Base-by-base conservation (phyloP, 1,139 yeast species). In the Nakaseomyces sp. region DNA sequence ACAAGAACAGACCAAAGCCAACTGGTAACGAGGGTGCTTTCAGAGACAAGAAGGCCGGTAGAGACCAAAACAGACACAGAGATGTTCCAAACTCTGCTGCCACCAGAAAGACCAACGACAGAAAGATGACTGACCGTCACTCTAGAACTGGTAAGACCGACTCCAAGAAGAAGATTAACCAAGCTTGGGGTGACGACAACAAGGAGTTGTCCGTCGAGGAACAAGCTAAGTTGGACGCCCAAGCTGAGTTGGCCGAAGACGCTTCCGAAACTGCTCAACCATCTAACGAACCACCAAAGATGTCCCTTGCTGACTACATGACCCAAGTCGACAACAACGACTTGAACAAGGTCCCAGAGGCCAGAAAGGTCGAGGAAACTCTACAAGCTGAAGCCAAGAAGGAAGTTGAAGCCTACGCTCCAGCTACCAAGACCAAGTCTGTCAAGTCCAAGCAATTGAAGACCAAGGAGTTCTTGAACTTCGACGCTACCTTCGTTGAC, bases 21-120 rank as follows among this genome's bases (percentile, higher is more conserved):
- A 69, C 81, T 57, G 95, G 95, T 67, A 89, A 87, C 74, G 96
- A 88, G 64, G 95, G 87, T 61, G 95, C 94, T 53, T 71, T 81
- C 68, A 83, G 76, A 71, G 79, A 73, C 77, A 81, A 78, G 74
- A 62, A 68, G 64, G 78, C 73, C 50, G 80, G 80, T 56, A 73
- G 79, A 57, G 51, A 66, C 50, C 70, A 80, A 73, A 89, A 89
- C 89, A 73, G 69, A 53, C 55, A 69, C 54, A 79, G 70, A 65
- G 67, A 74, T 48, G 76, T 76, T 55, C 72, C 78, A 52, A 81
- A 74, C 50, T 80, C 86, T 65, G 69, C 75, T 53, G 57, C 66
- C 49, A 59, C 67, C 56, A 65, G 66, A 61, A 83, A 76, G 72
- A 68, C 73, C 65, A 80, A 78, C 72, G 76, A 71, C 65, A 78